Percentiles rank a stretch among this genome's conserved stretches.
phyloP scores from a whole-genome alignment of 495 filamentous ascomycete genomes.

The Lophiotrema nucula region DNA sequence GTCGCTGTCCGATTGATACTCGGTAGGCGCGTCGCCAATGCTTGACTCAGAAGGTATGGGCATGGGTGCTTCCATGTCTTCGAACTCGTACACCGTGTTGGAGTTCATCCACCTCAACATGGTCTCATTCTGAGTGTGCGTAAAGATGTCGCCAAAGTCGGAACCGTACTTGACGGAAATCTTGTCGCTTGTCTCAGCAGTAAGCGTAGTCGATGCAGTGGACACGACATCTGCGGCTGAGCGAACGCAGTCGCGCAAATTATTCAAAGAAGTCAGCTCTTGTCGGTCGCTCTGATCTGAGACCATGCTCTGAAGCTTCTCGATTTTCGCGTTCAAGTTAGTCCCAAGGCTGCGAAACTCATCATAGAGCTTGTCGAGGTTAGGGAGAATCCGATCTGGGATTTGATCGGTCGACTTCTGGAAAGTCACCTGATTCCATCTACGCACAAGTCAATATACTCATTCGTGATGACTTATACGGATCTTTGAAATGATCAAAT shows the following conservation, averaged over 20 bases:
- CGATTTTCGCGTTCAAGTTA: conserved; percentile 15
- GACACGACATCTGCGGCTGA: conserved; percentile 28
- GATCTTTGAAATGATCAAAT: neutral
- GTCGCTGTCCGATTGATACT: conserved; percentile 10
- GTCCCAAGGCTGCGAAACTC: conserved; percentile 20
- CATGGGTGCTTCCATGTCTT: neutral
- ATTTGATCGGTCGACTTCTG: conserved; percentile 13
- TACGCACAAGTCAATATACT: neutral
- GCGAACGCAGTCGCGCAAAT: conserved; percentile 25
- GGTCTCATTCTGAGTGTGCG: conserved; percentile 1
- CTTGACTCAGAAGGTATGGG: neutral
- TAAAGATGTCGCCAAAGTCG: conserved; percentile 23
- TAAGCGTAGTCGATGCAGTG: conserved; percentile 20
- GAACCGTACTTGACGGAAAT: conserved; percentile 13
- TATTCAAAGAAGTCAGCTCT: conserved; percentile 18
- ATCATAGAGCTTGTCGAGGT: conserved; percentile 22
- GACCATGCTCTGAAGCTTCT: conserved; percentile 9
- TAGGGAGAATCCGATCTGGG: conserved; percentile 16
- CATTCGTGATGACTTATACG: neutral
- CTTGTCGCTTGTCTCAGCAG: neutral
- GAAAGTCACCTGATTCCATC: conserved; percentile 26
- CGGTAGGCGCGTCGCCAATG: neutral
- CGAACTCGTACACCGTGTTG: conserved; percentile 9
- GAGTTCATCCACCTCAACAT: conserved; percentile 21
- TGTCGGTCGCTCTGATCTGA: neutral